These are phyloP conservation scores for Pseudocercospora cruenta DNA, from an alignment of 2,329 filamentous ascomycete genomes.

Conservation along the genomic window DNA sequence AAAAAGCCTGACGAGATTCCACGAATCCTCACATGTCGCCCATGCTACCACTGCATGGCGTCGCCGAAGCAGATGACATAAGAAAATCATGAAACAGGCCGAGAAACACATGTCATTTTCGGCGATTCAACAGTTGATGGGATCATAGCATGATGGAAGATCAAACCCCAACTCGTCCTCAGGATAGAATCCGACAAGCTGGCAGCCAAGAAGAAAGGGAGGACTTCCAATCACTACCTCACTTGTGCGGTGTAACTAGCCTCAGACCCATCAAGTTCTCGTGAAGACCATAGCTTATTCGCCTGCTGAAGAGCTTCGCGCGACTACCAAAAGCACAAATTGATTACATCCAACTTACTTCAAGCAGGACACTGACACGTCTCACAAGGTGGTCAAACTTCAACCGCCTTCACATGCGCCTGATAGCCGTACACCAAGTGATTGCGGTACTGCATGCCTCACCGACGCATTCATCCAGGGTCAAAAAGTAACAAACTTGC, in stretches of 20 bases:
- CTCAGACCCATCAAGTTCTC: neutral
- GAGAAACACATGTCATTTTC: too few species aligned
- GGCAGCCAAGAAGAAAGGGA: too few species aligned
- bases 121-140: too few species aligned
- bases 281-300: neutral
- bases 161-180: too few species aligned
- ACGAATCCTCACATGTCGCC: too few species aligned
- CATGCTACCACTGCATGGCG: too few species aligned
- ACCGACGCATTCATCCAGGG: neutral
- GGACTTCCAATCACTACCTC: too few species aligned
- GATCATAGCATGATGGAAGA: too few species aligned
- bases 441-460: neutral
- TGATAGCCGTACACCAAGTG: neutral
- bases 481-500: neutral
- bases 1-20: too few species aligned
- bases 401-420: neutral
- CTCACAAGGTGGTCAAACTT: neutral
- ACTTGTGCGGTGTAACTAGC: too few species aligned
- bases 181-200: too few species aligned
- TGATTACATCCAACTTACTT: neutral
- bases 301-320: neutral
- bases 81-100: too few species aligned
- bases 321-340: neutral
- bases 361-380: neutral
- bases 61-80: neutral